Evolutionary conservation across 2,329 filamentous ascomycete genomes (phyloP).

Genomic region (Neurospora crassa): DNA sequence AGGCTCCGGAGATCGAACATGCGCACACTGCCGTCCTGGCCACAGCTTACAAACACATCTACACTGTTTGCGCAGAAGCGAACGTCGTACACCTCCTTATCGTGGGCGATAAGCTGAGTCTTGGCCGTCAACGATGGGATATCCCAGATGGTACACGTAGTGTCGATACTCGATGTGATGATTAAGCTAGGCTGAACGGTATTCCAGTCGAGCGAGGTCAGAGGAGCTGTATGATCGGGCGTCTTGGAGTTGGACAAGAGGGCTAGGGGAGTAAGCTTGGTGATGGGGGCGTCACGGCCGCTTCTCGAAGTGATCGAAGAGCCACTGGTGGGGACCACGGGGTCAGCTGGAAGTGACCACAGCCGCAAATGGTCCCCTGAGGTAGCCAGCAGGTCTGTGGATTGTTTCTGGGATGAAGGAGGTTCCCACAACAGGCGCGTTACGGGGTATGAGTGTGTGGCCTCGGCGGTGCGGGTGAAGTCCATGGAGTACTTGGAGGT

Average conservation of each 20-base stretch:
- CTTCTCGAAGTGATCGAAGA: conserved; percentile 58
- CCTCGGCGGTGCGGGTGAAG: conserved; percentile 89
- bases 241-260: conserved; percentile 97
- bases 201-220: conserved; percentile 97
- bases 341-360: conserved; percentile 78
- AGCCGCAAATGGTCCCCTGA: conserved; percentile 89
- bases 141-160: conserved; percentile 98
- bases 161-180: conserved; percentile 97
- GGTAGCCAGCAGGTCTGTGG: conserved; percentile 87
- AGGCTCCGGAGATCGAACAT: conserved; percentile 98
- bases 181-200: conserved; percentile 93
- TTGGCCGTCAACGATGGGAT: conserved; percentile 96
- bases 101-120: conserved; percentile 95
- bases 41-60: conserved; percentile 97
- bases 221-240: conserved; percentile 90
- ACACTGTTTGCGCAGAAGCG: conserved; percentile 96
- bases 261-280: conserved; percentile 85
- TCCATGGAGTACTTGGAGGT: conserved; percentile 70
- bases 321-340: conserved; percentile 45
- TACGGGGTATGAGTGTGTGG: conserved; percentile 94
- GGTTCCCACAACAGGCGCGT: conserved; percentile 94
- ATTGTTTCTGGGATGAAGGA: conserved; percentile 87
- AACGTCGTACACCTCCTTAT: conserved; percentile 98
- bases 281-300: conserved; percentile 45
- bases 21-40: conserved; percentile 91